A percentile compares a stretch with the other conserved stretches of the same genome.
These are phyloP conservation scores for Amanita thiersii DNA, from an alignment of 768 basidiomycete genomes.

Conservation along the genomic window DNA sequence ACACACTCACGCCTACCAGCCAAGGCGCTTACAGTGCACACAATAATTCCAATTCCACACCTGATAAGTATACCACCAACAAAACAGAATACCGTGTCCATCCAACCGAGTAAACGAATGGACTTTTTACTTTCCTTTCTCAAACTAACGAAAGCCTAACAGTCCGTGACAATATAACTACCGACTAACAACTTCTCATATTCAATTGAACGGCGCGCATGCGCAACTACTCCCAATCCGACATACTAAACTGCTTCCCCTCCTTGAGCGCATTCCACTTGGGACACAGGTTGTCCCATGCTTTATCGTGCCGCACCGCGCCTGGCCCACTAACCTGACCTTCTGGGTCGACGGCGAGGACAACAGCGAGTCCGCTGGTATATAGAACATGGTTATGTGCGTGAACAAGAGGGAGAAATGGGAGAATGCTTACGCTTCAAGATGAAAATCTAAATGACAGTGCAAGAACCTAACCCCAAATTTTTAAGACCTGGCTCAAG, in stretches of 20 bases:
- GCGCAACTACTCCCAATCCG: too few relatives aligned
- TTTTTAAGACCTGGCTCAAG: neutral
- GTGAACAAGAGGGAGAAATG: conserved; percentile 17
- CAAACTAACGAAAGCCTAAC: too few relatives aligned
- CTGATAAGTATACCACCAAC: too few relatives aligned
- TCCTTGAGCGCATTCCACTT: conserved; percentile 17
- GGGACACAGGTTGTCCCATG: conserved; percentile 23
- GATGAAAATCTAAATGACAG: conserved; percentile 29
- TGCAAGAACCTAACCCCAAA: conserved; percentile 3
- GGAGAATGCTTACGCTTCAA: conserved; percentile 21
- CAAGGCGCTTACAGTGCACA: too few relatives aligned
- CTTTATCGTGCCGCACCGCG: conserved; percentile 8
- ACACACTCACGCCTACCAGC: too few relatives aligned
- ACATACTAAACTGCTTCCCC: conserved; percentile 7
- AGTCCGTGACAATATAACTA: too few relatives aligned
- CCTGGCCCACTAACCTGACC: neutral
- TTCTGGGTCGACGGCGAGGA: conserved; percentile 25
- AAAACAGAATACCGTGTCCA: too few relatives aligned
- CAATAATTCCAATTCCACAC: too few relatives aligned
- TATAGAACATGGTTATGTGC: conserved; percentile 3
- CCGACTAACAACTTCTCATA: too few relatives aligned
- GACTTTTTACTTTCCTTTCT: too few relatives aligned
- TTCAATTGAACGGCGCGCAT: too few relatives aligned
- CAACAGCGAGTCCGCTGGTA: conserved; percentile 25
- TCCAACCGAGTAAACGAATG: too few relatives aligned